phyloP scores from a whole-genome alignment of 2,329 filamentous ascomycete genomes.

The Parascedosporium putredinis region DNA sequence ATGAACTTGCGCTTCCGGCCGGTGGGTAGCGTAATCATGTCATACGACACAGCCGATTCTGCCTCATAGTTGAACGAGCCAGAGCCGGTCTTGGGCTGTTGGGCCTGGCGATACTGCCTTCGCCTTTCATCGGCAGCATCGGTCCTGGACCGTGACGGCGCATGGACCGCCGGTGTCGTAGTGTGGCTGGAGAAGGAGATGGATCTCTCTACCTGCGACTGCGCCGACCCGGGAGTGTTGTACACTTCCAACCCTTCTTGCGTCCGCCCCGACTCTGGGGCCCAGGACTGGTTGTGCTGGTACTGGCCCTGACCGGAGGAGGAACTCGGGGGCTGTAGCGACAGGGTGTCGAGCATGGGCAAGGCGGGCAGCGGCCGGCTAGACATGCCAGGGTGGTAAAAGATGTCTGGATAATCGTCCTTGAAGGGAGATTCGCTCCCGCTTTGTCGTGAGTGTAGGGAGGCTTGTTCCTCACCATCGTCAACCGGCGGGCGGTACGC shows the following conservation, averaged over 20 bases:
- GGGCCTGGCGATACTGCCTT: constrained; percentile 40
- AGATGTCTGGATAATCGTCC: constrained; percentile 78
- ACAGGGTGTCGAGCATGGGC: constrained; percentile 38
- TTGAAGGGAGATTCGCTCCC: constrained; percentile 56
- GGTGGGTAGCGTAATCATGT: constrained; percentile 73
- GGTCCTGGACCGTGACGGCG: constrained; percentile 86
- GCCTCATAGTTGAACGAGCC: constrained; percentile 43
- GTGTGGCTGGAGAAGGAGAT: constrained; percentile 77
- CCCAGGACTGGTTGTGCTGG: constrained; percentile 39
- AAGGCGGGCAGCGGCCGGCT: constrained; percentile 53
- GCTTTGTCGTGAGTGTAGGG: constrained; percentile 43
- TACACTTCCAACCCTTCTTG: not conserved
- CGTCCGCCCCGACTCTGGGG: constrained; percentile 29
- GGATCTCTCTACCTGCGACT: constrained; percentile 44
- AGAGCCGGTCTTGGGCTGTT: constrained; percentile 33
- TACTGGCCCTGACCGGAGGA: constrained; percentile 28
- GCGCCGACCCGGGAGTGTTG: not conserved
- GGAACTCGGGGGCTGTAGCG: constrained; percentile 12
- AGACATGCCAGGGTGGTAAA: constrained; percentile 78
- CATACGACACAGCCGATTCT: constrained; percentile 53
- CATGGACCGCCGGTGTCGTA: constrained; percentile 65
- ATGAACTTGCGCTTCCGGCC: constrained; percentile 75
- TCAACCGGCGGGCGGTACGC: constrained; percentile 77
- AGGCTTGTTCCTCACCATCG: constrained; percentile 72
- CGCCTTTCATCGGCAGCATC: constrained; percentile 70